Percentiles rank a stretch among this genome's conserved stretches.
Conservation (phyloP, 306 rosid species). For the Vicia faba region DNA sequence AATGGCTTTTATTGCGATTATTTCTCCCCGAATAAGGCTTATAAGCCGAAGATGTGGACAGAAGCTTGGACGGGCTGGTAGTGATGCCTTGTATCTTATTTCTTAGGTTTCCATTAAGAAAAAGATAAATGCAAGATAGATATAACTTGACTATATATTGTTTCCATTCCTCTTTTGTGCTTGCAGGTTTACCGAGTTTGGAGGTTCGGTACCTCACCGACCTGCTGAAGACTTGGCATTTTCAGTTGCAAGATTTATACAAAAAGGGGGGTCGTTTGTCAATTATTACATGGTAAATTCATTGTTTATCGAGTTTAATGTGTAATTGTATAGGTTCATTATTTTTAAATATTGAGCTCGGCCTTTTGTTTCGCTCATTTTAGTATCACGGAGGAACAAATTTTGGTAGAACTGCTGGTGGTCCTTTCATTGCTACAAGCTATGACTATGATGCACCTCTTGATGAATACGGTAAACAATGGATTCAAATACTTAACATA, state of each 20-base stretch:
- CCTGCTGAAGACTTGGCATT: conserved; percentile 96
- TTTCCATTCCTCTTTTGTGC: conserved; percentile 30
- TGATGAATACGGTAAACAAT: conserved; percentile 84
- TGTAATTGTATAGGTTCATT: neutral
- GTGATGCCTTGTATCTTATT: conserved; percentile 23
- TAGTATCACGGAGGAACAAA: conserved; percentile 99
- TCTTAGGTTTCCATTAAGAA: conserved; percentile 20
- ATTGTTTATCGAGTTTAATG: conserved; percentile 26
- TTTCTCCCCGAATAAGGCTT: conserved; percentile 91
- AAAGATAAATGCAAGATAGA: conserved; percentile 23
- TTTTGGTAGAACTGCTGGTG: conserved; percentile 98
- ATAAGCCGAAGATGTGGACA: conserved; percentile 99
- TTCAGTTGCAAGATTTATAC: conserved; percentile 92
- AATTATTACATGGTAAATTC: conserved; percentile 89
- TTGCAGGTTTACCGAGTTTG: conserved; percentile 94
- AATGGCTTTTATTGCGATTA: conserved; percentile 97
- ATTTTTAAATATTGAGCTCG: conserved; percentile 25
- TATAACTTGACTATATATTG: conserved; percentile 13
- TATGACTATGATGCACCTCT: conserved; percentile 98
- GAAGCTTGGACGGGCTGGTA: conserved; percentile 99
- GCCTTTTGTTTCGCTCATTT: conserved; percentile 36
- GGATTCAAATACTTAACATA: conserved; percentile 19
- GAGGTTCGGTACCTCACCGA: conserved; percentile 92
- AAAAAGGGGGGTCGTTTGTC: conserved; percentile 88
- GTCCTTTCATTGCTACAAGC: conserved; percentile 97